These are phyloP conservation scores for Macrophomina pseudophaseolina DNA, from an alignment of 2,329 filamentous ascomycete genomes.

Conservation along the genomic window DNA sequence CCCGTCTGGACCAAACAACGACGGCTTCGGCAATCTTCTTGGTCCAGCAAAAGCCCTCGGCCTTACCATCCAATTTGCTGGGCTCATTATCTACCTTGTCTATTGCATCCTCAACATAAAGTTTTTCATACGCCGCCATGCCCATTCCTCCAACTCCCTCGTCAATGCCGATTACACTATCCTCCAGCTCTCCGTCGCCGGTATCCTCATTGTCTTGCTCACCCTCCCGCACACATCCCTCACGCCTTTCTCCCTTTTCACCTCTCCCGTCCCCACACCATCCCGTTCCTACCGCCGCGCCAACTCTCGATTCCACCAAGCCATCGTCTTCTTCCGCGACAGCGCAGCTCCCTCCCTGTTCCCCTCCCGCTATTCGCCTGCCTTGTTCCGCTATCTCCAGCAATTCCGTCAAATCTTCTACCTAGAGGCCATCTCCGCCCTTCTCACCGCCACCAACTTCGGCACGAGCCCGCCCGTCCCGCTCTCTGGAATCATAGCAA, in stretches of 20 bases:
- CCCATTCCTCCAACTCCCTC: neutral
- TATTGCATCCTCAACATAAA: neutral
- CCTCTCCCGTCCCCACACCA: neutral
- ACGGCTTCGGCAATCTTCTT: neutral
- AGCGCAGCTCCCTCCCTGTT: neutral
- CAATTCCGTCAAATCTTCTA: constrained; percentile 1
- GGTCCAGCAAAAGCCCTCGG: neutral
- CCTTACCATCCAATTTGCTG: neutral
- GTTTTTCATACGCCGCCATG: neutral
- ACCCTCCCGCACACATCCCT: neutral
- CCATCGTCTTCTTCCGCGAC: constrained; percentile 10
- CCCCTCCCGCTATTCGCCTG: constrained; percentile 1
- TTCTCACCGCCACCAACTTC: neutral
- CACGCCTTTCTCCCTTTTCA: neutral
- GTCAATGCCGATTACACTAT: neutral
- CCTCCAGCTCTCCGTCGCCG: constrained; percentile 5
- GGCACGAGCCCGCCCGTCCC: neutral
- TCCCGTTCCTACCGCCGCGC: neutral
- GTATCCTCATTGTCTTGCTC: neutral
- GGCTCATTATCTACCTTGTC: neutral
- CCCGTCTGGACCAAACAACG: too few relatives aligned
- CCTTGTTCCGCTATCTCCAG: constrained; percentile 4
- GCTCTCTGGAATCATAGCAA: neutral
- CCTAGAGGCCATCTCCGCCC: neutral
- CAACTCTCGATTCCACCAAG: neutral